These are phyloP conservation scores for Leccinum fuscescens DNA, from an alignment of 1,284 basidiomycete species.

Conservation along the genomic window DNA sequence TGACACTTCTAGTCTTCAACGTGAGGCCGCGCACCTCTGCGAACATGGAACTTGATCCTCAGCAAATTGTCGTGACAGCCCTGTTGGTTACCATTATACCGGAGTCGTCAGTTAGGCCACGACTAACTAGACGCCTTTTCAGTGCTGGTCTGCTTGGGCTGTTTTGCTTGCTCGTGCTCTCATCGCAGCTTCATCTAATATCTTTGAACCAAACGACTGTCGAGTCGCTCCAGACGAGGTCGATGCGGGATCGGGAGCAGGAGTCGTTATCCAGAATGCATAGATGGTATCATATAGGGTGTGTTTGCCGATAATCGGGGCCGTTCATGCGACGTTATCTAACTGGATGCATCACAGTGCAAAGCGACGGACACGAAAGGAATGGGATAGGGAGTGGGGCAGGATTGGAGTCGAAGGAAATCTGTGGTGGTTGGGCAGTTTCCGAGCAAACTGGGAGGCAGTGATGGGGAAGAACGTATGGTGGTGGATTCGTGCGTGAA, in stretches of 20 bases:
- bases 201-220: slow-evolving; percentile 73
- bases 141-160: slow-evolving; percentile 56
- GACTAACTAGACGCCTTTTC: slow-evolving; percentile 15
- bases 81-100: slow-evolving; percentile 20
- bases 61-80: slow-evolving; percentile 30
- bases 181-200: slow-evolving; percentile 64
- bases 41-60: slow-evolving; percentile 24
- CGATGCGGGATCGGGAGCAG: slow-evolving; percentile 63
- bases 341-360: slow-evolving; percentile 38
- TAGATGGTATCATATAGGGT: slow-evolving; percentile 51
- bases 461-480: slow-evolving; percentile 67
- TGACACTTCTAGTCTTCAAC: slow-evolving; percentile 45
- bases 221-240: slow-evolving; percentile 60
- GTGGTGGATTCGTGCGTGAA: slow-evolving; percentile 72
- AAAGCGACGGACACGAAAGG: slow-evolving; percentile 41
- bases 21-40: slow-evolving; percentile 26
- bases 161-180: slow-evolving; percentile 61
- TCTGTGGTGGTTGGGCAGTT: slow-evolving; percentile 79
- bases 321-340: neutral
- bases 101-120: neutral
- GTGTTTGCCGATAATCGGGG: slow-evolving; percentile 22
- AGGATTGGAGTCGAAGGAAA: slow-evolving; percentile 70
- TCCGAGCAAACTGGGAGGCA: slow-evolving; percentile 63
- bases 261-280: slow-evolving; percentile 46
- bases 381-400: slow-evolving; percentile 82